Base-by-base conservation (phyloP, 306 rosid species). In the Casuarina glauca region DNA sequence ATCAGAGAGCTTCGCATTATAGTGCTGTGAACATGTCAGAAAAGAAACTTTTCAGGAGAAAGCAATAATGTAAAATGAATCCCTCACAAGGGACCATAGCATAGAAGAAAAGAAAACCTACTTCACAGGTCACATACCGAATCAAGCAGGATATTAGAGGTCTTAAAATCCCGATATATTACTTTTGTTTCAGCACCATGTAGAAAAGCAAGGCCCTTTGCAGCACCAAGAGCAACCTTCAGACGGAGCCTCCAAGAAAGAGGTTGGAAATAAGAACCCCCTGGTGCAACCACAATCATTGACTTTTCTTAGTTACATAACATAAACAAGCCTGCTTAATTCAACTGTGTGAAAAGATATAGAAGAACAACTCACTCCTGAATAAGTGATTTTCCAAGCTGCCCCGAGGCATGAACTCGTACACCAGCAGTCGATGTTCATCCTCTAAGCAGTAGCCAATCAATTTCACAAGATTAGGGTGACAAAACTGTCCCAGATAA, bases 331-430 rank as follows among this genome's bases (percentile, higher is more conserved):
- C 39, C 13, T 41, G 49, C 48, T 4, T 16, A 71, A 36, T 71
- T 68, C 48, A 76, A 46, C 9, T 50, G 51, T n/a, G 58, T n/a
- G 5, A 54, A 70, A 38, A 52, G 45, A 77, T 13, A 54, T 35
- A 58, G 49, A 5, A 19, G 20, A 53, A 55, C 61, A 61, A 69
- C 95, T 83, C 74, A 90, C 95, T 82, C 78, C 91, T 80, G 80
- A 90, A 88, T 83, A 90, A 77, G 82, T 90, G 95, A 75, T 90
- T 86, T 74, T 90, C 95, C 86, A 90, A 83, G 85, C 90, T 86
- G 69, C 95, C 92, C 48, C 90, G 85, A 4, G 92, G 90, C 92
- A 90, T 90, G 67, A 86, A 88, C 74, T 90, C 95, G 38, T 85
- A 86, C 53, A 80, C 92, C 11, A 90, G 81, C 64, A 90, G 87